Evolutionary conservation across 441 rosid genomes (phyloP).

Genomic region (Rhodomyrtus psidioides): DNA sequence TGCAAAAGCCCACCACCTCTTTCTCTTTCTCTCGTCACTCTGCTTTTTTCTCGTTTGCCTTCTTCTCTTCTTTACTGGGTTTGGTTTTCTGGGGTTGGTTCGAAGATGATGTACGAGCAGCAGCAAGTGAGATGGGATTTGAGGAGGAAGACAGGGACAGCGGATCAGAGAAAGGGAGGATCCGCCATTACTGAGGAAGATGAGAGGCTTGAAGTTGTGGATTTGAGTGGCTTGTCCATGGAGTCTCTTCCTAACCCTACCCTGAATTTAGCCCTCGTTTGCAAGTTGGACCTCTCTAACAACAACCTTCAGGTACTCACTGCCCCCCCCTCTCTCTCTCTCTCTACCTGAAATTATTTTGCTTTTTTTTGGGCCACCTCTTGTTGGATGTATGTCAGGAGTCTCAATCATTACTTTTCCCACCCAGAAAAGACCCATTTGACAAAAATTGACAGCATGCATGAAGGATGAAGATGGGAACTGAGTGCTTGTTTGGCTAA

Average conservation of each 20-base stretch:
- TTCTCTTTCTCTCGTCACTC: not conserved
- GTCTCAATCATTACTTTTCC: not conserved
- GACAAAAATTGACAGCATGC: not conserved
- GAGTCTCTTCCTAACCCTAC: conserved; percentile 52
- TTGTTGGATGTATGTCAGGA: not conserved
- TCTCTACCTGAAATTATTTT: not conserved
- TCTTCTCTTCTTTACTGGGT: conserved; percentile 18
- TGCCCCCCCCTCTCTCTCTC: not conserved
- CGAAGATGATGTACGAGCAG: conserved; percentile 26
- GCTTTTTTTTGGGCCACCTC: not conserved
- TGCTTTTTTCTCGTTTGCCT: not conserved
- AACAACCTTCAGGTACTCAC: conserved; percentile 66
- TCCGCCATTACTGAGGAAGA: conserved; percentile 13
- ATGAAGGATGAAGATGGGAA: not conserved
- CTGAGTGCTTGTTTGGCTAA: not conserved
- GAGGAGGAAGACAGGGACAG: conserved; percentile 3
- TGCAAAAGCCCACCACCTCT: not conserved
- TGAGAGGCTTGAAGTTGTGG: conserved; percentile 34
- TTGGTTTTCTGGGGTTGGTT: not conserved
- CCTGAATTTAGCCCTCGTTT: conserved; percentile 47
- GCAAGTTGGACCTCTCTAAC: conserved; percentile 73
- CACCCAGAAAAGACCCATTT: not conserved
- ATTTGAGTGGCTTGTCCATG: conserved; percentile 64
- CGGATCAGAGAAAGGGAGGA: not conserved
- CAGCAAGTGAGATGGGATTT: conserved; percentile 5